Conservation (phyloP, 2,329 filamentous ascomycete species). For the Penicillium oxalicum region DNA sequence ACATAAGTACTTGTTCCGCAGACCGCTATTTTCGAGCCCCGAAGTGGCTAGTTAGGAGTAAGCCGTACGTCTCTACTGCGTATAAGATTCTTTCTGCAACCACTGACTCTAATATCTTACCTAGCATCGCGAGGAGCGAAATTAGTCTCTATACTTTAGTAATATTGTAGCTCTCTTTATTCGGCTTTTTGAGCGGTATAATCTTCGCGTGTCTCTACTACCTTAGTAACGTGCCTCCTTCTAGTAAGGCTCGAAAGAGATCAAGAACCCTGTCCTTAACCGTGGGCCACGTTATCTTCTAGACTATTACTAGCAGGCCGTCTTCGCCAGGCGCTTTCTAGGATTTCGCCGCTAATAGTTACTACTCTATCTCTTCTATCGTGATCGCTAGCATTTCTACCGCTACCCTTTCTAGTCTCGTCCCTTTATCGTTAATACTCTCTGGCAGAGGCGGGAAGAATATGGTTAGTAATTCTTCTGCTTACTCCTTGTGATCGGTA, state of each 20-base stretch:
- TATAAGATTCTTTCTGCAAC: constrained; percentile 27
- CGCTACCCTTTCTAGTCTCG: constrained; percentile 4
- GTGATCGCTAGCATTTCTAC: constrained; percentile 11
- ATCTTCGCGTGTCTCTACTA: constrained; percentile 17
- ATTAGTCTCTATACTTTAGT: constrained; percentile 19
- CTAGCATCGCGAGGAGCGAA: constrained; percentile 22
- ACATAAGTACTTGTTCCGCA: constrained; percentile 29
- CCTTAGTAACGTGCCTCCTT: constrained; percentile 10
- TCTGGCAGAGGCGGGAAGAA: constrained; percentile 14
- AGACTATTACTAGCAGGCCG: constrained; percentile 17
- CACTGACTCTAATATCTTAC: constrained; percentile 28
- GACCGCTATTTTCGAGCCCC: constrained; percentile 33
- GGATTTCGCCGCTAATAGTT: constrained; percentile 7
- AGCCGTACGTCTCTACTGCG: constrained; percentile 22
- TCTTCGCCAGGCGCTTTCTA: constrained; percentile 12
- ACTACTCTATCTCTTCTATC: constrained; percentile 18
- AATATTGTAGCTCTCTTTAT: constrained; percentile 17
- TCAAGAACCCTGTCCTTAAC: constrained; percentile 16
- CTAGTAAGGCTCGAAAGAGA: constrained; percentile 16
- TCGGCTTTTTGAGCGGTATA: constrained; percentile 19
- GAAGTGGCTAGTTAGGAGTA: constrained; percentile 35
- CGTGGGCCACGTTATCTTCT: constrained; percentile 19
- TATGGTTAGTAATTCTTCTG: constrained; percentile 9
- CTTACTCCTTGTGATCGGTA: constrained; percentile 10
- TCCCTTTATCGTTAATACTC: constrained; percentile 10